A percentile compares a stretch with the other conserved stretches of the same genome.
Evolutionary conservation across 1,284 basidiomycete species (phyloP).

Genomic region (Boletus sp.): DNA sequence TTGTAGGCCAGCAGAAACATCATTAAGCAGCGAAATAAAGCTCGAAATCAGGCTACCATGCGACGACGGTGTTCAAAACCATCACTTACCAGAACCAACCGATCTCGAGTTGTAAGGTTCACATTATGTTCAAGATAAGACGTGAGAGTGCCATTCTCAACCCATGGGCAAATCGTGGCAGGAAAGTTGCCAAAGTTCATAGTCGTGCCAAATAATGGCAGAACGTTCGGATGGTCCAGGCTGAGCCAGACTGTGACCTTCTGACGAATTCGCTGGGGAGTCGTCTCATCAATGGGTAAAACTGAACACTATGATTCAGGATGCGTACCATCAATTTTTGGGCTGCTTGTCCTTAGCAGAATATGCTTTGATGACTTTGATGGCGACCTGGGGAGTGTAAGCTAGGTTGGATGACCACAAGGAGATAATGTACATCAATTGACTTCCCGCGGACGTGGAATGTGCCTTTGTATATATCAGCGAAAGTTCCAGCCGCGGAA

Average conservation of each 20-base stretch:
- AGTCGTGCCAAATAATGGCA: not conserved
- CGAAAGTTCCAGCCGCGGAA: not conserved
- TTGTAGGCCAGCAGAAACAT: too few species aligned
- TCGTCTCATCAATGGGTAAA: not conserved
- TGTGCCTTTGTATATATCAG: not conserved
- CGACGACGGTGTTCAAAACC: not conserved
- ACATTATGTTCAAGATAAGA: not conserved
- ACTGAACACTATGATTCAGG: not conserved
- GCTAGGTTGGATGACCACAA: not conserved
- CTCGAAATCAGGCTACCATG: too few species aligned
- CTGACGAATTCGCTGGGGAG: not conserved
- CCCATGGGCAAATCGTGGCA: too few species aligned
- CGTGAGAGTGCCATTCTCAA: not conserved
- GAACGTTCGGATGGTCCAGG: not conserved
- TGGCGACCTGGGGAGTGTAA: not conserved
- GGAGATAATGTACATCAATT: not conserved
- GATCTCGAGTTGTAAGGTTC: not conserved
- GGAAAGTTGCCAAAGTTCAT: too few species aligned
- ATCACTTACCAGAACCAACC: not conserved
- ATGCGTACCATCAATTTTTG: not conserved
- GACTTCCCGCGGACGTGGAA: not conserved
- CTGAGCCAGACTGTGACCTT: not conserved
- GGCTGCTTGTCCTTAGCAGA: not conserved
- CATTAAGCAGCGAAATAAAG: too few species aligned
- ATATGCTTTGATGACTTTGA: not conserved